Evolutionary conservation across 306 rosid species (phyloP).

Genomic region (Vigna radiata): DNA sequence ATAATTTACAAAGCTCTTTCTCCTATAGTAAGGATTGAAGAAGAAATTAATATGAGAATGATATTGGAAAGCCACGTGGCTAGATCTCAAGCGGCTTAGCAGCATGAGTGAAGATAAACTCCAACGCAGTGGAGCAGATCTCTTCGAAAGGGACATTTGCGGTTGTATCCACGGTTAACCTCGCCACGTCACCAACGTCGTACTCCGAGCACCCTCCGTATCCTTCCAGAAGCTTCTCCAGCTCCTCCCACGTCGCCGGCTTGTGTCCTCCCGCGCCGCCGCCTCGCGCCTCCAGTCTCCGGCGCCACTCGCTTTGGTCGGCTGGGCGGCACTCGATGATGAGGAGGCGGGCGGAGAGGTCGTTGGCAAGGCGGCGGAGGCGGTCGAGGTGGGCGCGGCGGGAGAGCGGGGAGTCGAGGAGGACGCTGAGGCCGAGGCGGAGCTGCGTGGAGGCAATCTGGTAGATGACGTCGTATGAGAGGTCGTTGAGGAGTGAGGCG

Average conservation of each 20-base stretch:
- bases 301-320: slow-evolving; percentile 59
- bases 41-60: neutral
- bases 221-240: slow-evolving; percentile 65
- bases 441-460: slow-evolving; percentile 63
- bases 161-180: slow-evolving; percentile 67
- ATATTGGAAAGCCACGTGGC: slow-evolving; percentile 21
- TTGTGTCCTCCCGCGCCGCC: slow-evolving; percentile 47
- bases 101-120: slow-evolving; percentile 52
- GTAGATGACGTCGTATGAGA: slow-evolving; percentile 61
- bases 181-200: slow-evolving; percentile 60
- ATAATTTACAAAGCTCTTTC: no score
- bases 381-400: slow-evolving; percentile 62
- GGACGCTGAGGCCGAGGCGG: slow-evolving; percentile 64
- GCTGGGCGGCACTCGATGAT: slow-evolving; percentile 66
- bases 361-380: slow-evolving; percentile 46
- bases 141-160: slow-evolving; percentile 38
- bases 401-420: slow-evolving; percentile 80
- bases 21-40: no score
- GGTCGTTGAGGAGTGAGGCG: slow-evolving; percentile 69
- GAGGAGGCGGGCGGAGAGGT: slow-evolving; percentile 39
- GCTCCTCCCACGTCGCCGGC: slow-evolving; percentile 71
- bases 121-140: slow-evolving; percentile 54
- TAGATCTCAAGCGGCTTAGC: neutral
- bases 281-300: slow-evolving; percentile 58
- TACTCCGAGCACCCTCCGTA: slow-evolving; percentile 73